Percentiles rank a stretch among this genome's conserved stretches.
Evolutionary conservation across 2,329 filamentous ascomycete species (phyloP).

Genomic region (Claviceps sorghi): DNA sequence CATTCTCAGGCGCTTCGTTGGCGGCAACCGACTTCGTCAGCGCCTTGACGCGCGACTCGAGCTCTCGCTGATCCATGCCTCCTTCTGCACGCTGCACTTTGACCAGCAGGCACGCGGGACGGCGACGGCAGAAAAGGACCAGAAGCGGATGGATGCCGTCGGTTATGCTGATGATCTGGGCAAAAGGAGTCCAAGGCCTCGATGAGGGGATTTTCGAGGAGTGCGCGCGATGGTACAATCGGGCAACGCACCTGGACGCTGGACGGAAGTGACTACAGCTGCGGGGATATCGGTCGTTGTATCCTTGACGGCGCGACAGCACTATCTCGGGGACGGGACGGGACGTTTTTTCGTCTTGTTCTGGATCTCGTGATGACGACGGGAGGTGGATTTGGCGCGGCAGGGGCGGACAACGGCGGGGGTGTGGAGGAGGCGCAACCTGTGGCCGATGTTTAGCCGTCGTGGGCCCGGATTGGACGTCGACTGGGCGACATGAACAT

Average conservation of each 20-base stretch:
- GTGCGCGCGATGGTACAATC: background rate
- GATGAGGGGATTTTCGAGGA: background rate
- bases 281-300: background rate
- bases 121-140: background rate
- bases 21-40: conserved; percentile 64
- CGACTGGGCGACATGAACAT: too few species aligned
- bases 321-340: background rate
- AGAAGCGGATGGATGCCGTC: background rate
- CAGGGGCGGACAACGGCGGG: background rate
- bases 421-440: background rate
- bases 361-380: background rate
- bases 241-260: background rate
- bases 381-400: background rate
- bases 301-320: background rate
- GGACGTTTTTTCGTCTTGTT: background rate
- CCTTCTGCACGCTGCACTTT: background rate
- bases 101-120: background rate
- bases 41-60: conserved; percentile 61
- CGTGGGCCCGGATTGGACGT: background rate
- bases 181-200: background rate
- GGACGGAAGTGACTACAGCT: background rate
- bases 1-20: conserved; percentile 57
- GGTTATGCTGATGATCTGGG: background rate
- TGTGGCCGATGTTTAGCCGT: conserved; percentile 4
- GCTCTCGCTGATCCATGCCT: conserved; percentile 66